Evolutionary conservation across 2,329 filamentous ascomycete genomes (phyloP), one percentile per base, ranked within the genome.

Genomic region (Talaromyces sp.): DNA sequence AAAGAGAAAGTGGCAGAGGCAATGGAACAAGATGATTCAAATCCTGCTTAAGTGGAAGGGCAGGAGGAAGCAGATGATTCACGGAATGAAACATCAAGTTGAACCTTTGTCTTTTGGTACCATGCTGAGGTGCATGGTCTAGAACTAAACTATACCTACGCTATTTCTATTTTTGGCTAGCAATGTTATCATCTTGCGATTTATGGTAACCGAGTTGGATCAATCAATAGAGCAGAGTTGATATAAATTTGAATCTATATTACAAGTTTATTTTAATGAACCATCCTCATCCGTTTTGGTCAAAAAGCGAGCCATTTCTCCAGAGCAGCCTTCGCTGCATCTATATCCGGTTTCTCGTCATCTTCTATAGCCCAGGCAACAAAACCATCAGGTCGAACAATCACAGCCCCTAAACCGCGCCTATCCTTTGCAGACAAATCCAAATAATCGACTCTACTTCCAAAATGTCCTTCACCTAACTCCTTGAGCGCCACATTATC

Each of bases 331-430:
- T 52, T 43, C 37, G 56, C 39, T 31, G 50, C 59, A 4, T 66
- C 52, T 10, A 54, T n/a, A 31, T 62, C 54, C 8, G 31, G 43
- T 13, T 62, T 56, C 86, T 76, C 70, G 85, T 86, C 83, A 86
- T 76, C 70, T 86, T 86, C 83, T 83, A 86, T 6, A 83, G 69
- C 70, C 75, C 74, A 77, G n/a, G 73, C 74, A 49, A 75, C 72
- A 62, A 74, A 58, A 0, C 75, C 76, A 68, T 77, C 75, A 6
- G 74, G 74, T 7, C 75, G 70, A 27, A 76, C 63, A 62, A 78
- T 57, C 52, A 77, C 65, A 7, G 71, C 70, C 1, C 68, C 64
- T 8, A 77, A 57, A 0, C 70, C 73, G 8, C 69, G 59, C 31
- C 54, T 57, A 19, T 67, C 60, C 41, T 64, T 66, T 17, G 62